Evolutionary conservation across 768 basidiomycete genomes (phyloP), one percentile per base, ranked within the genome.

Genomic region (Kwoniella europaea): DNA sequence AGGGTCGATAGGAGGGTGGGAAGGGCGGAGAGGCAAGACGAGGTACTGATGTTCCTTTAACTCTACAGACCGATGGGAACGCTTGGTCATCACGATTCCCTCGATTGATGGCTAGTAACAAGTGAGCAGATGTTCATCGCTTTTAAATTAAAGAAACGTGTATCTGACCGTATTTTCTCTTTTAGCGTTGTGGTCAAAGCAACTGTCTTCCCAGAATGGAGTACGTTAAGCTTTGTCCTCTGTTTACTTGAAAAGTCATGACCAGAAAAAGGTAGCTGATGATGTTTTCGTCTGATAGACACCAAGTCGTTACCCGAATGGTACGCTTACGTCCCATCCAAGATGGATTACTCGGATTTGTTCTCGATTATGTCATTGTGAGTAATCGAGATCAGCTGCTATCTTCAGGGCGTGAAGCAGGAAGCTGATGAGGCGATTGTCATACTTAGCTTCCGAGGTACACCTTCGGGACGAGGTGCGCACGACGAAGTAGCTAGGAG

Each of bases 121-220:
- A 84, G 83, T 84, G 61, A 71, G 83, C 68, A 50, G 9, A 50
- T 50, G 6, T 15, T 27, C 9, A 29, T 43, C 42, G 9, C 24
- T 29, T 15, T 10, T 55, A 2, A 55, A 41, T 12, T 12, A 44
- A 2, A 13, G 9, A 9, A 20, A 22, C 41, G 42, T 10, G 10
- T 13, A 53, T 52, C 60, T 75, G 58, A 68, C 41, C 3, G 35
- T 50, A 16, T 10, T 50, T 42, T 27, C 27, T 5, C 42, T 6
- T 54, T 7, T 44, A 84, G 83, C 67, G 78, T 84, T 41, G 83
- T 84, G 61, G 77, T 84, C 78, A 84, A 84, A 65, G 77, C 84
- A 6, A 80, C 82, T 3, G 80, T 83, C 46, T 84, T 84, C 81
- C 84, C 83, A 20, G 84, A 84, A 65, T 84, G 84, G 84, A 84